phyloP scores from a whole-genome alignment of 345 rosid species.

The Salix caprea region DNA sequence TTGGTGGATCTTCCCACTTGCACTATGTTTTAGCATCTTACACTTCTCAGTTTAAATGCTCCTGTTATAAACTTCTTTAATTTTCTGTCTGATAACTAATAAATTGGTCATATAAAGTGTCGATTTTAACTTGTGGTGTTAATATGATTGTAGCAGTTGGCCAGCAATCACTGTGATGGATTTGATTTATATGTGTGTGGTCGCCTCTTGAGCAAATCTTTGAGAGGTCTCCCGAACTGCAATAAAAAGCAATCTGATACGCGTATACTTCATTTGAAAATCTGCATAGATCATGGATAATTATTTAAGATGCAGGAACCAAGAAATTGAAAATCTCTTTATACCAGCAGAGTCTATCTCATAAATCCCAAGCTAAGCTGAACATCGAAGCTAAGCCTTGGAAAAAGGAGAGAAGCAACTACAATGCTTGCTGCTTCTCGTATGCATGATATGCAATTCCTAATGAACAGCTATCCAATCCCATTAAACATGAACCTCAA shows the following conservation, averaged over 20 bases:
- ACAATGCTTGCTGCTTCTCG: not conserved
- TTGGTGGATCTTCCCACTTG: not conserved
- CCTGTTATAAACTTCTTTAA: conserved; percentile 3
- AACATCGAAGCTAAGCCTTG: too few relatives aligned
- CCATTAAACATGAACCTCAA: not conserved
- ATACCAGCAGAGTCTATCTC: not conserved
- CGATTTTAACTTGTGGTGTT: not conserved
- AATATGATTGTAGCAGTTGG: not conserved
- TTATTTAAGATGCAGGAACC: not conserved
- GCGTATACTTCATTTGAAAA: not conserved
- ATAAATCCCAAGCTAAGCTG: not conserved
- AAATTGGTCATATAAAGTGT: conserved; percentile 6
- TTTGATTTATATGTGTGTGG: not conserved
- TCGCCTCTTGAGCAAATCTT: not conserved
- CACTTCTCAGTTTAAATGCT: conserved; percentile 9
- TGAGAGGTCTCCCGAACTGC: not conserved
- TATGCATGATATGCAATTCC: not conserved
- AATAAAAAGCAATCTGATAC: not conserved
- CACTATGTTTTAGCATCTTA: conserved; percentile 5
- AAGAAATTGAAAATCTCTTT: not conserved
- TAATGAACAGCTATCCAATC: not conserved
- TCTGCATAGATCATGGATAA: not conserved
- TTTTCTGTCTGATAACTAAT: conserved; percentile 1
- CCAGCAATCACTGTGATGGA: not conserved
- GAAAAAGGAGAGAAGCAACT: too few relatives aligned